Percentiles rank a stretch among this genome's conserved stretches.
Conservation (phyloP, 345 rosid species). For the Euphorbia lathyris region DNA sequence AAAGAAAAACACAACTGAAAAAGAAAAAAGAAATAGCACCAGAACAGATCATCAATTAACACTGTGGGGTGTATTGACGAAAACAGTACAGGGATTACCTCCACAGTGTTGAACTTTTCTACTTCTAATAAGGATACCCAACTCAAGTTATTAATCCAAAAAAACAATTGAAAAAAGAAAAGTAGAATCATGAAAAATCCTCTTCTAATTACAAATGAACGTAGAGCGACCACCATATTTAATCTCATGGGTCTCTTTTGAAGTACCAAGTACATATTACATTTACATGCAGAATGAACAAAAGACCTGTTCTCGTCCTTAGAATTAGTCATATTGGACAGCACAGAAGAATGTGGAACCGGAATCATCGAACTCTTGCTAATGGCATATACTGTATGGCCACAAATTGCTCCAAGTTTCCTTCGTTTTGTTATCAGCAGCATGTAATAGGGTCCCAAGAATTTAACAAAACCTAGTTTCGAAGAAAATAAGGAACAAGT, state of each 20-base stretch:
- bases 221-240: slow-evolving; percentile 21
- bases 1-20: slow-evolving; percentile 21
- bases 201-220: slow-evolving; percentile 49
- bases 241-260: slow-evolving; percentile 37
- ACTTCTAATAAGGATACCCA: slow-evolving; percentile 35
- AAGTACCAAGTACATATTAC: slow-evolving; percentile 61
- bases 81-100: slow-evolving; percentile 44
- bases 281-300: slow-evolving; percentile 83
- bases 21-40: slow-evolving; percentile 19
- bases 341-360: slow-evolving; percentile 65
- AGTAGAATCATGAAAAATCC: slow-evolving; percentile 26
- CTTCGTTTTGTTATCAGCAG: slow-evolving; percentile 78
- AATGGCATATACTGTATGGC: slow-evolving; percentile 67
- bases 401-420: slow-evolving; percentile 84
- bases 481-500: slow-evolving; percentile 10
- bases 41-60: slow-evolving; percentile 18
- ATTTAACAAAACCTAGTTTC: slow-evolving; percentile 72
- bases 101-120: slow-evolving; percentile 39
- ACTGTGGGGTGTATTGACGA: slow-evolving; percentile 28
- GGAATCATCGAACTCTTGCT: slow-evolving; percentile 67
- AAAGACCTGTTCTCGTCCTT: slow-evolving; percentile 98
- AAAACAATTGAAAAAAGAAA: slow-evolving; percentile 21
- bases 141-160: slow-evolving; percentile 34
- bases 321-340: slow-evolving; percentile 77
- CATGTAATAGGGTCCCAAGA: slow-evolving; percentile 96